Base-by-base conservation (phyloP, 1,139 yeast genomes). In the Geotrichum siamense region DNA sequence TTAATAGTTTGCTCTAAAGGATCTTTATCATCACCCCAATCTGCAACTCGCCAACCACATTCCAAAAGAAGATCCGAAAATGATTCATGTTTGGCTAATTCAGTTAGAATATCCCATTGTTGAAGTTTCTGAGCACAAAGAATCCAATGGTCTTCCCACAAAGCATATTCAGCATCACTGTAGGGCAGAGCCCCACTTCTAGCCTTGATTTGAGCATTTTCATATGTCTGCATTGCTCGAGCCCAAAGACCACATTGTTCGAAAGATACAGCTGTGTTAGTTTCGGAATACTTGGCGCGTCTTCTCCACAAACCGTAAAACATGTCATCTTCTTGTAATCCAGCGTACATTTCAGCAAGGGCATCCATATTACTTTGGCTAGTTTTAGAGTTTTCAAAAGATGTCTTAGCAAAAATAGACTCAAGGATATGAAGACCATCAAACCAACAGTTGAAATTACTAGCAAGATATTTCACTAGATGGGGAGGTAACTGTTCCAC, bases 71-170 rank as follows among this genome's bases (percentile, higher is more conserved):
- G 70, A 59, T 93, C 99, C 0, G 96, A 86, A 59, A 89, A 93
- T 0, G 96, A 96, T 70, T 93, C 99, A 58, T 93, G 97, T 58
- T 91, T 86, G 2, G 99, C 98, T 39, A 93, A 72, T 57, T 93
- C 99, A 0, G 98, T 89, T 51, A 93, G 71, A 47, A 93, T 82
- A 61, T 93, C 98, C 99, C 99, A 93, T 53, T 91, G 97, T 59
- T 93, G 99, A 43, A 93, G 69, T 59, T 93, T 91, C 60, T 93
- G 96, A 2, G 98, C 96, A 69, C 98, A 89, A 29, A 85, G 67
- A 45, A 93, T 86, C 99, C 98, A 93, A 56, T 91, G 94, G 59
- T 93, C 98, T 66, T 93, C 99, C 99, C 99, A 93, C 38, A 93
- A 69, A 0, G 94, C 80, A 58, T 93, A 93, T 58, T 93, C 99